Conservation (phyloP, 257 asterid species). For the Scutellaria barbata region DNA sequence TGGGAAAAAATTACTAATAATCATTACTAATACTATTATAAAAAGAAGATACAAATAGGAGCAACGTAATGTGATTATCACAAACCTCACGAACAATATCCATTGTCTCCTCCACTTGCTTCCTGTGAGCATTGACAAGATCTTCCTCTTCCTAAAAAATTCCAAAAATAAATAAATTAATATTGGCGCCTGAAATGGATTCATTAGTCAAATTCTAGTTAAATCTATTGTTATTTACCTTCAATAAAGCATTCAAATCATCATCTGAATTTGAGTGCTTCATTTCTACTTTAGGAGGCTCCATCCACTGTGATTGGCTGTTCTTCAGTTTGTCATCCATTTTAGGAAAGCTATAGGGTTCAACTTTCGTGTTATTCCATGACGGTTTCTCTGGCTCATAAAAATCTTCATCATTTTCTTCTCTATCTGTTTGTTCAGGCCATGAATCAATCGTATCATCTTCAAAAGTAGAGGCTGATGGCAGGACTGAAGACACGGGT, state of each 20-base stretch:
- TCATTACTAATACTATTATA: too few relatives aligned
- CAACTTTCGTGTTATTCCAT: conserved; percentile 62
- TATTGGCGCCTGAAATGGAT: conserved; percentile 5
- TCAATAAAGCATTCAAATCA: conserved; percentile 69
- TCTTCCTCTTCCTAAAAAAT: conserved; percentile 80
- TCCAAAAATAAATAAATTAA: conserved; percentile 8
- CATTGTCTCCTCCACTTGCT: conserved; percentile 86
- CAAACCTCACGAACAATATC: conserved; percentile 85
- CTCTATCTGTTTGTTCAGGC: conserved; percentile 83
- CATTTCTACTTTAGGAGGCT: conserved; percentile 67
- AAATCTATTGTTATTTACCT: conserved; percentile 62
- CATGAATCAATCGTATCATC: conserved; percentile 79
- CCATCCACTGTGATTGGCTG: conserved; percentile 70
- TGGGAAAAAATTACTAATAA: not conserved
- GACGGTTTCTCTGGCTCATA: conserved; percentile 74
- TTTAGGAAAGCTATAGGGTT: conserved; percentile 48
- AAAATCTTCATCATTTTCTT: conserved; percentile 79
- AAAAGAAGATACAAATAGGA: not conserved
- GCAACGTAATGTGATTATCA: conserved; percentile 14
- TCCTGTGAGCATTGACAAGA: conserved; percentile 78
- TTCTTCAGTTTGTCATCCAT: conserved; percentile 65
- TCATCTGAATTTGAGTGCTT: conserved; percentile 54
- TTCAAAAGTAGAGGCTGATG: conserved; percentile 63
- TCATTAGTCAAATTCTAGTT: not conserved
- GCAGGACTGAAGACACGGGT: conserved; percentile 56